Evolutionary conservation across 225 moss, liverwort and hornwort species (phyloP).

Genomic region (Rhytidiadelphus loreus): DNA sequence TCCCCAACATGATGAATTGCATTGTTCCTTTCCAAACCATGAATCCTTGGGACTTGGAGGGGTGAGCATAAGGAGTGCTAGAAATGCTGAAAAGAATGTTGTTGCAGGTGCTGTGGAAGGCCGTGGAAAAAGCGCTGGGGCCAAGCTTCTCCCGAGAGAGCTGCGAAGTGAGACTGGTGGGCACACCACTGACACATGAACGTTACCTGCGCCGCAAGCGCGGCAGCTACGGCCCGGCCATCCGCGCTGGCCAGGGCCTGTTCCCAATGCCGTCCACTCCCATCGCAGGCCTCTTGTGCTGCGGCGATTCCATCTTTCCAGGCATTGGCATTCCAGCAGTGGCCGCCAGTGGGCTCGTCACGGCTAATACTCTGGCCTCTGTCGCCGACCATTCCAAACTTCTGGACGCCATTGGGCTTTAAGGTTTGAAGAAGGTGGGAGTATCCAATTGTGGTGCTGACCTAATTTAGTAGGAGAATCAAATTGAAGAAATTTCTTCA

Average conservation of each 20-base stretch:
- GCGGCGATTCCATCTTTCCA: constrained; percentile 86
- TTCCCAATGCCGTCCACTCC: constrained; percentile 79
- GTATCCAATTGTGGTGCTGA: neutral
- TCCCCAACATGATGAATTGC: neutral
- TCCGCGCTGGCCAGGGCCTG: constrained; percentile 65
- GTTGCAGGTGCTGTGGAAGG: constrained; percentile 81
- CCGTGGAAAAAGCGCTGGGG: constrained; percentile 77
- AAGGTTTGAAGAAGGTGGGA: neutral
- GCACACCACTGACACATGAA: constrained; percentile 90
- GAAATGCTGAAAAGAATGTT: neutral
- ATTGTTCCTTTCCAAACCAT: neutral
- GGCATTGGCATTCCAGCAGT: constrained; percentile 93
- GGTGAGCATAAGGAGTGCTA: neutral
- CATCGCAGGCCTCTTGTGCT: constrained; percentile 60
- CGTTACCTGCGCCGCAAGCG: constrained; percentile 72
- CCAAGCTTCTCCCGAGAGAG: constrained; percentile 64
- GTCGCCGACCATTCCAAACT: constrained; percentile 59
- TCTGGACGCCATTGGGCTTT: constrained; percentile 55
- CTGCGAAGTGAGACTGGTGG: constrained; percentile 79
- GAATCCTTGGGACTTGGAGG: neutral
- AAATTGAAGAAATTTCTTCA: neutral
- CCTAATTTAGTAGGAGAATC: neutral
- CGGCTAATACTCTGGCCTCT: constrained; percentile 65
- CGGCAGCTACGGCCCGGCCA: constrained; percentile 94
- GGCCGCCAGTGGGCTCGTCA: constrained; percentile 86